Conservation (phyloP, 148 eudicot genomes). For the Camellia japonica region DNA sequence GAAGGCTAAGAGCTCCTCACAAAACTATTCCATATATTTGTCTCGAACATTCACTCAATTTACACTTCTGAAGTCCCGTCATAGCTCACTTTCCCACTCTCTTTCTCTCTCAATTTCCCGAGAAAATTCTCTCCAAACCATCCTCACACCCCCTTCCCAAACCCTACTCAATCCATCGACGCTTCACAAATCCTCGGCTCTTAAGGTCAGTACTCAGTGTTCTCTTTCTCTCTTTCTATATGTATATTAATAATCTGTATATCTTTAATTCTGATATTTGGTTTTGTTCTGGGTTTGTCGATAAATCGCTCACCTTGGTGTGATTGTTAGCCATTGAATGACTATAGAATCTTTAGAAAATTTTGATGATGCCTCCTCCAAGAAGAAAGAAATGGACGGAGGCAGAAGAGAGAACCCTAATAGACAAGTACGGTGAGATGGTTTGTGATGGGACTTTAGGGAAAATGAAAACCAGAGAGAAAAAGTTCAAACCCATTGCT, state of each 20-base stretch:
- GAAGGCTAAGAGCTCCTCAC: not conserved
- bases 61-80: not conserved
- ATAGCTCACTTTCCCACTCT: not conserved
- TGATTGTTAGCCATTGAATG: constrained; percentile 17
- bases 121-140: not conserved
- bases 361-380: constrained; percentile 43
- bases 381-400: constrained; percentile 95
- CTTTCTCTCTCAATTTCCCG: constrained; percentile 5
- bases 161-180: constrained; percentile 3
- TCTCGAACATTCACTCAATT: constrained; percentile 1
- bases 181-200: constrained; percentile 4
- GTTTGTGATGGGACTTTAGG: constrained; percentile 61
- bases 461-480: constrained; percentile 92
- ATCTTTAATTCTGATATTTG: not conserved
- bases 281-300: not conserved
- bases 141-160: not conserved
- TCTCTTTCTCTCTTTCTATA: not conserved
- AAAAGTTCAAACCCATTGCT: constrained; percentile 83
- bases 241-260: not conserved
- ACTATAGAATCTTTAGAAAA: constrained; percentile 8
- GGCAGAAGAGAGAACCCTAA: constrained; percentile 78
- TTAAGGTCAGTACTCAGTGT: constrained; percentile 12
- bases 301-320: not conserved
- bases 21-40: not conserved
- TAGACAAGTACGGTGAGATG: constrained; percentile 77